These are phyloP conservation scores for Lagerstroemia speciosa DNA, from an alignment of 345 rosid genomes.

Conservation along the genomic window DNA sequence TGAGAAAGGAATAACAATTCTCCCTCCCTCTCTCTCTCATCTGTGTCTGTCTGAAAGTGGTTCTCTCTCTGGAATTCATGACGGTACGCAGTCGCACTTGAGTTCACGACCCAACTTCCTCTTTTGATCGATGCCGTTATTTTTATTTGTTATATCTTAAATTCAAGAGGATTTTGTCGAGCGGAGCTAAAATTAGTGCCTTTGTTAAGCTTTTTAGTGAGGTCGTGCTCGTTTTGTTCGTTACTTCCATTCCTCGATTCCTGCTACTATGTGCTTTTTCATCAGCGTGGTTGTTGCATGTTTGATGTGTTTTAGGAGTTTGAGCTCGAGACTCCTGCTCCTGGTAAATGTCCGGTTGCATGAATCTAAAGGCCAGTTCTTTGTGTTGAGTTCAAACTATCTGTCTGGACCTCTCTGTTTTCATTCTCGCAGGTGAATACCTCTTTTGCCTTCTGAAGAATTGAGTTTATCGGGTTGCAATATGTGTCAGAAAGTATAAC, in stretches of 20 bases:
- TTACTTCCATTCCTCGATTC: background rate
- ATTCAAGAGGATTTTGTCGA: background rate
- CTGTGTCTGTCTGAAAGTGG: no score
- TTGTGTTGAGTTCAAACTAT: background rate
- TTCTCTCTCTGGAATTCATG: slow-evolving; percentile 9
- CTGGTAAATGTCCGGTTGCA: background rate
- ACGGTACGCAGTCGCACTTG: slow-evolving; percentile 6
- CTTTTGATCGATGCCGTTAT: background rate
- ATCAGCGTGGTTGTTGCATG: background rate
- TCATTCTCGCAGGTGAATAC: no score
- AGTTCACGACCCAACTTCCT: background rate
- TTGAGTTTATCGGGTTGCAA: background rate
- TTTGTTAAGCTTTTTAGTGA: background rate
- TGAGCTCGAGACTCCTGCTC: background rate
- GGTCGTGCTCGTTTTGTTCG: background rate
- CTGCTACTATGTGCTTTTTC: background rate
- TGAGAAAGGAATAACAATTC: background rate
- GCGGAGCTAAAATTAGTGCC: background rate
- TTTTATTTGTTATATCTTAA: no score
- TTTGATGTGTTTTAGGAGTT: background rate
- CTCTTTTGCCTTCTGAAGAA: background rate
- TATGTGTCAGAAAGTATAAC: no score
- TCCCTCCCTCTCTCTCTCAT: background rate
- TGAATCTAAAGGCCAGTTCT: background rate
- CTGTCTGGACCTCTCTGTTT: background rate